A percentile compares a stretch with the other conserved stretches of the same genome.
Conservation (phyloP, 1,284 basidiomycete genomes). For the Microbotryum intermedium region DNA sequence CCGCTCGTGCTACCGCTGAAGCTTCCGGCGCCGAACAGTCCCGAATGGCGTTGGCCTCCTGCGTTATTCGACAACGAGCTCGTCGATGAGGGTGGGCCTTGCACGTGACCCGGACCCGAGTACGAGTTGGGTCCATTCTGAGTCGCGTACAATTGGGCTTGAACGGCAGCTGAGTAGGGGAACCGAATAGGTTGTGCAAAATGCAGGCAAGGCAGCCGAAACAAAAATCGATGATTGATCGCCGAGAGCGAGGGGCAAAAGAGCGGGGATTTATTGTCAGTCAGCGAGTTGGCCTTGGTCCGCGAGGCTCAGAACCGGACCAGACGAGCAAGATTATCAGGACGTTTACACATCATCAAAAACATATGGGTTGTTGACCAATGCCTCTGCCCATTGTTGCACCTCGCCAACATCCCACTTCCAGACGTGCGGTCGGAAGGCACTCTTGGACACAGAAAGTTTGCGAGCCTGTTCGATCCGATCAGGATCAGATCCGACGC, state of each 20-base stretch:
- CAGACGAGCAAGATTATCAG: too few relatives aligned
- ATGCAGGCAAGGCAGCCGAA: background rate
- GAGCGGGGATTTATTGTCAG: background rate
- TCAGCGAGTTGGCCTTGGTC: too few relatives aligned
- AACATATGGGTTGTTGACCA: too few relatives aligned
- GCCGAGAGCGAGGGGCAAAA: background rate
- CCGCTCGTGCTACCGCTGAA: background rate
- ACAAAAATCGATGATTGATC: background rate
- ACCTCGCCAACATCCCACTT: too few relatives aligned
- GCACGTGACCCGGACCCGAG: background rate
- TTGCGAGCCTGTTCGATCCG: too few relatives aligned
- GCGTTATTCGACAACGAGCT: background rate
- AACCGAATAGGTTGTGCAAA: background rate
- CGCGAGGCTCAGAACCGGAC: too few relatives aligned
- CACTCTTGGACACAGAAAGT: too few relatives aligned
- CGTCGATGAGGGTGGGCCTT: background rate
- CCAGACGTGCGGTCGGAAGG: too few relatives aligned
- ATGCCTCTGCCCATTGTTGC: too few relatives aligned
- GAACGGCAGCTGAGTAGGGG: background rate
- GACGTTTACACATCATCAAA: too few relatives aligned
- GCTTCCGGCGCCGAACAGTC: background rate
- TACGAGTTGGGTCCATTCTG: conserved; percentile 1
- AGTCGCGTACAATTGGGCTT: background rate
- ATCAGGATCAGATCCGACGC: too few relatives aligned
- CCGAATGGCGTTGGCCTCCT: background rate